phyloP scores from a whole-genome alignment of 805 yeast species.

The Suhomyces emberorum region DNA sequence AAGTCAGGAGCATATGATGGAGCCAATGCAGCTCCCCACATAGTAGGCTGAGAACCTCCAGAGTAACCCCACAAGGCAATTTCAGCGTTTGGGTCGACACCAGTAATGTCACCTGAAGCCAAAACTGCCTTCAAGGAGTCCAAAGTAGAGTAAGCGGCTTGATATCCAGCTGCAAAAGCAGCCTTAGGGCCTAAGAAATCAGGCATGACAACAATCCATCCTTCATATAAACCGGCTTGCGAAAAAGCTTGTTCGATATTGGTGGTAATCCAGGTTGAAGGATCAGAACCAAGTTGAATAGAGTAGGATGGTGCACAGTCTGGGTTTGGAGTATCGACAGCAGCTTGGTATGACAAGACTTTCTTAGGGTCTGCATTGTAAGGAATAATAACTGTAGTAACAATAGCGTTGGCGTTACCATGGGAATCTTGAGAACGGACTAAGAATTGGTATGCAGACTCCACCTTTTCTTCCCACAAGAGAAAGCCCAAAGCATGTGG shows the following conservation, averaged over 20 bases:
- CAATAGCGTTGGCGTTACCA: constrained; percentile 25
- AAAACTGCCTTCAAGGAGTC: constrained; percentile 18
- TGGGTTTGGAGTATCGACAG: constrained; percentile 24
- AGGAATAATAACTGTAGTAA: constrained; percentile 29
- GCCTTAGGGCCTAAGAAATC: constrained; percentile 21
- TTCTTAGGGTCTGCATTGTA: constrained; percentile 24
- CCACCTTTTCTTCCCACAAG: constrained; percentile 7
- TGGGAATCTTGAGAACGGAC: constrained; percentile 17
- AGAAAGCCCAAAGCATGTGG: constrained; percentile 10
- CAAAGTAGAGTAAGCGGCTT: constrained; percentile 18
- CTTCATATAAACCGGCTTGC: constrained; percentile 13
- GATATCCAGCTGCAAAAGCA: constrained; percentile 18
- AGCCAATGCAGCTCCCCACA: constrained; percentile 23
- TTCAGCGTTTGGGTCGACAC: constrained; percentile 13
- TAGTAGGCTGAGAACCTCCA: constrained; percentile 23
- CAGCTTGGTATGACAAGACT: constrained; percentile 25
- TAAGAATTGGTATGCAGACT: constrained; percentile 12
- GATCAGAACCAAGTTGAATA: constrained; percentile 11
- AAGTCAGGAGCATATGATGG: constrained; percentile 24
- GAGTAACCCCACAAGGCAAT: constrained; percentile 22
- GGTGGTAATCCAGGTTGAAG: background rate
- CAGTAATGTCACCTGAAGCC: constrained; percentile 11
- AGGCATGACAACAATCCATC: constrained; percentile 18
- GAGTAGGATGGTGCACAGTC: constrained; percentile 30
- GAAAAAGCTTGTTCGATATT: background rate